Percentiles rank a stretch among this genome's conserved stretches.
Evolutionary conservation across 192 early-diverging fungal species (phyloP).

Genomic region (Pecoramyces ruminantium): DNA sequence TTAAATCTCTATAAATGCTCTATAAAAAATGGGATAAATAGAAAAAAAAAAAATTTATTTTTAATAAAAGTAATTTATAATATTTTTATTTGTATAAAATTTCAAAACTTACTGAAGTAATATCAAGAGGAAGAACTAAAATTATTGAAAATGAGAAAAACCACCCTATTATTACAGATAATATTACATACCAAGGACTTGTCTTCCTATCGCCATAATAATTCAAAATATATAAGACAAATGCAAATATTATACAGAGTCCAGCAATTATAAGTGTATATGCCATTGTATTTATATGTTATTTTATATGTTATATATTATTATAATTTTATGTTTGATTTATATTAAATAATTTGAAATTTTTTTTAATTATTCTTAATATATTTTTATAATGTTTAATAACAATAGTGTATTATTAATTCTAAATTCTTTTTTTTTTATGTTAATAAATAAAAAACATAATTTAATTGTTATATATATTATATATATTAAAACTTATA

Average conservation of each 20-base stretch:
- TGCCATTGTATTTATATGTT: background rate
- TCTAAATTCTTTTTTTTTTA: no score
- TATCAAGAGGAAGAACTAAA: conserved; percentile 75
- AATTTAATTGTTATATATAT: no score
- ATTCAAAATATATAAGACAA: conserved; percentile 41
- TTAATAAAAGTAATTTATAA: no score
- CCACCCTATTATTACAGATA: conserved; percentile 59
- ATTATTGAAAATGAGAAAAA: conserved; percentile 84
- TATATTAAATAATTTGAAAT: no score
- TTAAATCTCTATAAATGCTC: background rate
- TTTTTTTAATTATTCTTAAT: no score
- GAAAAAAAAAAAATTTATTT: background rate
- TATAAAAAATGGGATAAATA: background rate
- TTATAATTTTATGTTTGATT: no score
- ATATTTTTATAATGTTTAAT: no score
- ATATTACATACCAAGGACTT: conserved; percentile 71
- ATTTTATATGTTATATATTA: no score
- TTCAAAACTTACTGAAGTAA: conserved; percentile 57
- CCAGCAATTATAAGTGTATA: background rate
- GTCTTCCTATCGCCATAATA: conserved; percentile 59
- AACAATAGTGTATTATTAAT: no score
- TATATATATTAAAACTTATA: no score
- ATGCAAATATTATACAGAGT: conserved; percentile 17
- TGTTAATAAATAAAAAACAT: no score
- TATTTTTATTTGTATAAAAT: no score